Percentiles rank a stretch among this genome's conserved stretches.
These are phyloP conservation scores for Auricularia sp. DNA, from an alignment of 768 basidiomycete genomes.

Conservation along the genomic window DNA sequence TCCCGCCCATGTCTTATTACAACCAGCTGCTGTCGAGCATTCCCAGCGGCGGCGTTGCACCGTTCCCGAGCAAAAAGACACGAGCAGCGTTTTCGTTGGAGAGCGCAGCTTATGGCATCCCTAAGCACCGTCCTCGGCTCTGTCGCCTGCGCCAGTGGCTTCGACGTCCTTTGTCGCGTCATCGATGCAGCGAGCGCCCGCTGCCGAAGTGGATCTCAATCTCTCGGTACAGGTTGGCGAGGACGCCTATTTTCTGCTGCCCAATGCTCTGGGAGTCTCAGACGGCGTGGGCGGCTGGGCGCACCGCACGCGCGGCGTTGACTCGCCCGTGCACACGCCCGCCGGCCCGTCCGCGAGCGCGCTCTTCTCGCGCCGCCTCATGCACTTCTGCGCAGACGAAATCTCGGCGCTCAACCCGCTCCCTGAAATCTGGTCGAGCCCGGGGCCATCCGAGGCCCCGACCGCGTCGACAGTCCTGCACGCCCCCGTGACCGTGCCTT, in stretches of 20 bases:
- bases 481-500: neutral
- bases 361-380: conserved; percentile 53
- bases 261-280: conserved; percentile 86
- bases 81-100: conserved; percentile 30
- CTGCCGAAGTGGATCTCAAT: conserved; percentile 24
- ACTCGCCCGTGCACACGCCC: conserved; percentile 26
- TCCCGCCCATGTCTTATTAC: conserved; percentile 1
- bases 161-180: conserved; percentile 21
- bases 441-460: neutral
- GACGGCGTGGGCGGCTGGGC: conserved; percentile 96
- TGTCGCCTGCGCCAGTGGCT: conserved; percentile 15
- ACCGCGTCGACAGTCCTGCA: neutral
- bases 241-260: conserved; percentile 77
- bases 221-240: conserved; percentile 80
- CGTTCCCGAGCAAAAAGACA: neutral
- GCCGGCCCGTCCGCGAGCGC: conserved; percentile 50
- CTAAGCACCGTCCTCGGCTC: conserved; percentile 37
- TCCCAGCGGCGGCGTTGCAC: neutral
- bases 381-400: conserved; percentile 75
- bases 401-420: conserved; percentile 19
- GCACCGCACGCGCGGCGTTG: conserved; percentile 5
- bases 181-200: conserved; percentile 21
- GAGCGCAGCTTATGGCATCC: conserved; percentile 77
- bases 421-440: neutral
- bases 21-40: neutral